Evolutionary conservation across 2,329 filamentous ascomycete species (phyloP).

Genomic region (Colletotrichum theobromicola): DNA sequence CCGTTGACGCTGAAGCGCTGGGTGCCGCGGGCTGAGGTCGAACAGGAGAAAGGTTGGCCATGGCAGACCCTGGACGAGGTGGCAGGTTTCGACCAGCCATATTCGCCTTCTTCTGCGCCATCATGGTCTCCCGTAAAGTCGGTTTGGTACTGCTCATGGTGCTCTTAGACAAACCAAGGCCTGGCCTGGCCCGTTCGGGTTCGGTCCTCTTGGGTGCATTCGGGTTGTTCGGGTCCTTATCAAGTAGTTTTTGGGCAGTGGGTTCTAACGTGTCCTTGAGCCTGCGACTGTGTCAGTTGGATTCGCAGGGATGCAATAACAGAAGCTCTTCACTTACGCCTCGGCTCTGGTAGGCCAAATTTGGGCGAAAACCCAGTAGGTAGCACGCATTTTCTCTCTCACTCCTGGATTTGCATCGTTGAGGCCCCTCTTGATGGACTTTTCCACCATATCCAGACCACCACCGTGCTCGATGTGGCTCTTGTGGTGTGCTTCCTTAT

Average conservation of each 20-base stretch:
- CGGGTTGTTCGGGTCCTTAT: constrained; percentile 84
- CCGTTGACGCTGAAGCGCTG: constrained; percentile 33
- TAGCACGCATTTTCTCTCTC: constrained; percentile 81
- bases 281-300: constrained; percentile 41
- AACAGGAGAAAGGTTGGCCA: constrained; percentile 41
- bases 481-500: constrained; percentile 80
- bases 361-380: constrained; percentile 83
- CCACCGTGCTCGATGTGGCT: constrained; percentile 83
- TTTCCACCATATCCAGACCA: constrained; percentile 82
- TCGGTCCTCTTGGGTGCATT: constrained; percentile 65
- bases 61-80: constrained; percentile 64
- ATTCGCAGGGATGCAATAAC: not conserved
- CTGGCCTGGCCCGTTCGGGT: constrained; percentile 57
- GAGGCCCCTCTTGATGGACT: constrained; percentile 89
- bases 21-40: constrained; percentile 43
- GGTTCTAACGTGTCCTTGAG: constrained; percentile 81
- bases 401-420: constrained; percentile 89
- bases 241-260: constrained; percentile 79
- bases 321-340: constrained; percentile 54
- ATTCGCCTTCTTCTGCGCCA: constrained; percentile 77
- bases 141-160: constrained; percentile 63
- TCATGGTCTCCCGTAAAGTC: constrained; percentile 81
- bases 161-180: constrained; percentile 67
- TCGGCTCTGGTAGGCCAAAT: constrained; percentile 83
- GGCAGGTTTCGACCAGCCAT: constrained; percentile 45